Evolutionary conservation across 257 asterid species (phyloP), one percentile per base, ranked within the genome.

Genomic region (Scutellaria minor): DNA sequence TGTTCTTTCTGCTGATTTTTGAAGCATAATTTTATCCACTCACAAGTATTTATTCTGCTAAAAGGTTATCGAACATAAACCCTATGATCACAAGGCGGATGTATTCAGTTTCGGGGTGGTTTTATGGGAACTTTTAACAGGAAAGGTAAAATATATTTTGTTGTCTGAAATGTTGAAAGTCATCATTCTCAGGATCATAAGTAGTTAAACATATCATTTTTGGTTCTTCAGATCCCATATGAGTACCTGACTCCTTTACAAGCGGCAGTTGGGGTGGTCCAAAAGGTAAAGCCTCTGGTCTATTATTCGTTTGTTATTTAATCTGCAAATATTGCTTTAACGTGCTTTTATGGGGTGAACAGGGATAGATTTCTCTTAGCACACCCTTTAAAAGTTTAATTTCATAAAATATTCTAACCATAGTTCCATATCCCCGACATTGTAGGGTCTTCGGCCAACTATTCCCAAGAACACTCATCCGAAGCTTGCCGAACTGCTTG

Each of bases 211-310:
- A 20, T 61, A 45, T 75, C 27, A 51, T 64, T 44, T 66, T 71
- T 68, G 56, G 20, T 66, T 75, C 60, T 48, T 70, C 95, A 94
- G 98, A 88, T 94, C 64, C 98, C 98, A 7, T 91, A 94, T n/a
- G 98, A 89, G 78, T 91, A 88, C 83, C 81, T 91, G 57, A 94
- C 98, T 63, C 98, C 98, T 45, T 74, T 94, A 76, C 98, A 94
- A 87, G 98, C 97, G 12, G 98, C 98, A 42, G 92, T 94, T 50
- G 98, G 98, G 45, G 98, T 94, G 72, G 98, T 94, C 80, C 98
- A 91, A 78, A 91, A 91, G 91, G 98, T 94, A 84, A 59, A 61
- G 15, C 61, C 64, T 68, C 71, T 74, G 24, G 45, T 67, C 31
- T 62, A 42, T 53, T 24, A 53, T 56, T 8, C 68, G 27, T 58